Percentiles rank a stretch among this genome's conserved stretches.
These are phyloP conservation scores for Inosperma sp. DNA, from an alignment of 768 basidiomycete species.

Conservation along the genomic window DNA sequence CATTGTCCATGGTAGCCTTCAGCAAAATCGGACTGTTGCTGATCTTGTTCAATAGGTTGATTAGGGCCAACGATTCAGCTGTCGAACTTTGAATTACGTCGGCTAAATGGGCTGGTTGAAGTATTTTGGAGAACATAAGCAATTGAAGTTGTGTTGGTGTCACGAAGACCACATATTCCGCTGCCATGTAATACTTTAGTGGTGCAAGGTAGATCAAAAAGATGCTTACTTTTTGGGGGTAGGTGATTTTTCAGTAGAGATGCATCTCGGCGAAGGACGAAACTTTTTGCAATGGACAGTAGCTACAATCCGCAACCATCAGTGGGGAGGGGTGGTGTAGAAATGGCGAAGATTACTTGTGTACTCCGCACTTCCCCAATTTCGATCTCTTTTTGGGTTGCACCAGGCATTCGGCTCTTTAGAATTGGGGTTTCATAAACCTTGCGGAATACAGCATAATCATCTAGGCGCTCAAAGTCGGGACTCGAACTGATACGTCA, in stretches of 20 bases:
- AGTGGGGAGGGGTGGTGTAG: neutral
- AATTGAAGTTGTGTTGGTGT: constrained; percentile 82
- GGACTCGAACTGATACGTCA: constrained; percentile 1
- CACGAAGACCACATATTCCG: constrained; percentile 98
- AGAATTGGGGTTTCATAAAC: constrained; percentile 88
- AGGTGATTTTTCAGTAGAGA: constrained; percentile 76
- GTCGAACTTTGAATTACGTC: constrained; percentile 66
- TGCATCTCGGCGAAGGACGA: constrained; percentile 87
- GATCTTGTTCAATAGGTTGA: constrained; percentile 80
- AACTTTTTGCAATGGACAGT: constrained; percentile 69
- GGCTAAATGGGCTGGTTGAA: constrained; percentile 66
- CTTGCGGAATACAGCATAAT: constrained; percentile 68
- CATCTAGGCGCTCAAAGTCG: constrained; percentile 42
- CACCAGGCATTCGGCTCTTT: constrained; percentile 75
- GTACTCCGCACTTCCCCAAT: constrained; percentile 70
- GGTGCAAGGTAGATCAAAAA: neutral
- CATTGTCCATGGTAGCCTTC: constrained; percentile 70
- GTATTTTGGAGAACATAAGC: constrained; percentile 69
- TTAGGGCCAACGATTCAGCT: constrained; percentile 73
- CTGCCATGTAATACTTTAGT: constrained; percentile 39
- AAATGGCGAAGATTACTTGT: constrained; percentile 47
- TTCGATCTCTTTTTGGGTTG: constrained; percentile 66
- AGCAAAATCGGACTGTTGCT: constrained; percentile 89
- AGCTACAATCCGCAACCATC: constrained; percentile 47
- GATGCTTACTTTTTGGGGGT: constrained; percentile 79